Evolutionary conservation across 768 basidiomycete genomes (phyloP).

Genomic region (Leccinum aurantiacum): DNA sequence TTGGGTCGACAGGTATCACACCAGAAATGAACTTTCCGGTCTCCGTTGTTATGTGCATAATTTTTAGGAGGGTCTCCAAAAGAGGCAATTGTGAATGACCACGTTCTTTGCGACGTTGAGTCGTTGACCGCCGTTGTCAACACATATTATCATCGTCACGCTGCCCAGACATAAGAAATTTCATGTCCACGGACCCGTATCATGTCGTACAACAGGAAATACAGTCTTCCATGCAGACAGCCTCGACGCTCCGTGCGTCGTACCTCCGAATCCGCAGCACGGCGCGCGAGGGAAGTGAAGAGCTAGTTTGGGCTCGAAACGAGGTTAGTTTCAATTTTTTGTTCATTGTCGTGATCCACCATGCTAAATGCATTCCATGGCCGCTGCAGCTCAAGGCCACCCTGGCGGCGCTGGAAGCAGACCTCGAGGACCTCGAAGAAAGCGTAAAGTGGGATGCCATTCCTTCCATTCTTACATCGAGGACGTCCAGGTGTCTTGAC

Average conservation of each 20-base stretch:
- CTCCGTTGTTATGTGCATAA: no score
- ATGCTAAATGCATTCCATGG: not conserved
- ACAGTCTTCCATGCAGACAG: constrained; percentile 68
- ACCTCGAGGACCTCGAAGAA: constrained; percentile 91
- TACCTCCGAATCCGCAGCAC: constrained; percentile 77
- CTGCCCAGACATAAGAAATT: not conserved
- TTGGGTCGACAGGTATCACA: no score
- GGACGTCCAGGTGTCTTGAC: not conserved
- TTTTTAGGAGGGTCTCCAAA: not conserved
- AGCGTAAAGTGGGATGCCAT: constrained; percentile 72
- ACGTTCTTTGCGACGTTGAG: not conserved
- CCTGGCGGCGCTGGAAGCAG: constrained; percentile 76
- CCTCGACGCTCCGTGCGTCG: constrained; percentile 69
- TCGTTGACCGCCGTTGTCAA: not conserved
- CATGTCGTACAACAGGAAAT: constrained; percentile 85
- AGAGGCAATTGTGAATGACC: not conserved
- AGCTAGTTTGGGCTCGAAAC: constrained; percentile 74
- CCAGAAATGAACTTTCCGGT: not conserved
- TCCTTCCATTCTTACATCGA: not conserved
- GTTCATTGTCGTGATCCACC: not conserved
- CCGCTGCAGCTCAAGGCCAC: constrained; percentile 65
- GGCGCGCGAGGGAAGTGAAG: constrained; percentile 73
- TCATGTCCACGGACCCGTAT: constrained; percentile 81
- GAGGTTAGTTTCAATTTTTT: constrained; percentile 48
- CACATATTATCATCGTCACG: not conserved